A percentile compares a stretch with the other conserved stretches of the same genome.
These are phyloP conservation scores for Cercospora citrullina DNA, from an alignment of 2,329 filamentous ascomycete species.

Conservation along the genomic window DNA sequence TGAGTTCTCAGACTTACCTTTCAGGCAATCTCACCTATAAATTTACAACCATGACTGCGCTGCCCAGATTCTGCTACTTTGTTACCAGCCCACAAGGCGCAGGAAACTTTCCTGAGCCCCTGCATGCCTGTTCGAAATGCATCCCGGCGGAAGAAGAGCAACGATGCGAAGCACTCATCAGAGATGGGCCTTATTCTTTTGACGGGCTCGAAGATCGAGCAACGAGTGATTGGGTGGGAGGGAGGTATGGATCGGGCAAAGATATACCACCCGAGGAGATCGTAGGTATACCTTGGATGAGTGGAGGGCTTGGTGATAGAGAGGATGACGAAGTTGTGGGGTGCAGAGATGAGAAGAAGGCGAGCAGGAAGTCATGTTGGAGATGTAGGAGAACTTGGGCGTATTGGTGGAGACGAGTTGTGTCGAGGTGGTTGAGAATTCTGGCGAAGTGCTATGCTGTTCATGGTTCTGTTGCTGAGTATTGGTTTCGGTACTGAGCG, in stretches of 20 bases:
- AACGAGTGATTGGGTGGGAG: not conserved
- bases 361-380: not conserved
- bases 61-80: not conserved
- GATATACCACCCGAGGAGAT: not conserved
- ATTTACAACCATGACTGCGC: not conserved
- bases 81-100: not conserved
- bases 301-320: not conserved
- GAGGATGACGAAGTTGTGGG: not conserved
- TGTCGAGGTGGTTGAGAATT: not conserved
- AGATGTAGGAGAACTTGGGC: not conserved
- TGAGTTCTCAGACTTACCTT: too few relatives aligned
- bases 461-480: not conserved
- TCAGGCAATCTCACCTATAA: too few relatives aligned
- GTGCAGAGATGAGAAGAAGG: not conserved
- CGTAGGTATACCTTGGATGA: not conserved
- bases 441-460: not conserved
- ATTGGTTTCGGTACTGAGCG: not conserved
- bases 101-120: not conserved
- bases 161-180: not conserved
- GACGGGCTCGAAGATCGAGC: not conserved
- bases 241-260: not conserved
- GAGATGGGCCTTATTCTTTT: not conserved
- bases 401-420: not conserved
- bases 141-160: not conserved
- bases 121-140: not conserved